Percentiles rank a stretch among this genome's conserved stretches.
Evolutionary conservation across 805 yeast genomes (phyloP).

Genomic region (Myxozyma monticola): DNA sequence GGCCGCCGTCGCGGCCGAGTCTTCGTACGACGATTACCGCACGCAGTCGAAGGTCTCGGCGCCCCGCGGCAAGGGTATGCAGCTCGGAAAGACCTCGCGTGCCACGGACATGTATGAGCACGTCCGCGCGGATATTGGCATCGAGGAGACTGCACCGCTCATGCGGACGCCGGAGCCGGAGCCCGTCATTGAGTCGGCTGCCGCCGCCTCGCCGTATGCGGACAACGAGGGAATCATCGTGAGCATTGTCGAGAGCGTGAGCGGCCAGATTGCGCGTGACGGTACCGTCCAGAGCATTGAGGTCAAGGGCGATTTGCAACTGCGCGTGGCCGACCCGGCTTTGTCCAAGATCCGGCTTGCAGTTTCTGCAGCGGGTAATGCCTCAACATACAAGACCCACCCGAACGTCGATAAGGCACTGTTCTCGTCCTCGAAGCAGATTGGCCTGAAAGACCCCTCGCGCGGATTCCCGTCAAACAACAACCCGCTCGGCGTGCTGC

Average conservation of each 20-base stretch:
- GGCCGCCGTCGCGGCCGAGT: conserved; percentile 18
- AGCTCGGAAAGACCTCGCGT: conserved; percentile 62
- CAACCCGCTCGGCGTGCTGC: conserved; percentile 83
- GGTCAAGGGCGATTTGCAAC: conserved; percentile 85
- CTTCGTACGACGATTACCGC: conserved; percentile 24
- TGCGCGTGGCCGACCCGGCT: conserved; percentile 77
- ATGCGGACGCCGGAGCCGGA: conserved; percentile 31
- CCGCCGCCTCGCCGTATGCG: conserved; percentile 13
- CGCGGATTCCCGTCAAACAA: conserved; percentile 91
- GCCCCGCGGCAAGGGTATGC: conserved; percentile 69
- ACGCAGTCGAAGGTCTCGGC: conserved; percentile 19
- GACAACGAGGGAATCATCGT: conserved; percentile 76
- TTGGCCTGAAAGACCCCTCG: conserved; percentile 72
- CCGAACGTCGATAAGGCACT: conserved; percentile 86
- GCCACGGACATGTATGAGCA: conserved; percentile 36
- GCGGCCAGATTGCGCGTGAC: conserved; percentile 79
- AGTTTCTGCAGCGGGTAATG: conserved; percentile 49
- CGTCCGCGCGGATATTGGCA: conserved; percentile 38
- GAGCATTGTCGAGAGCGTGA: conserved; percentile 71
- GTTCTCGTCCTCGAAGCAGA: conserved; percentile 57
- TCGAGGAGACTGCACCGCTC: conserved; percentile 34
- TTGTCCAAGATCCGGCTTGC: conserved; percentile 65
- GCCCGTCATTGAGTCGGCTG: conserved; percentile 21
- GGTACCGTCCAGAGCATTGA: conserved; percentile 64
- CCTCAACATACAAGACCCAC: conserved; percentile 83